Evolutionary conservation across 805 yeast species (phyloP), one percentile per base, ranked within the genome.

Genomic region (Candida pseudoglaebosa): DNA sequence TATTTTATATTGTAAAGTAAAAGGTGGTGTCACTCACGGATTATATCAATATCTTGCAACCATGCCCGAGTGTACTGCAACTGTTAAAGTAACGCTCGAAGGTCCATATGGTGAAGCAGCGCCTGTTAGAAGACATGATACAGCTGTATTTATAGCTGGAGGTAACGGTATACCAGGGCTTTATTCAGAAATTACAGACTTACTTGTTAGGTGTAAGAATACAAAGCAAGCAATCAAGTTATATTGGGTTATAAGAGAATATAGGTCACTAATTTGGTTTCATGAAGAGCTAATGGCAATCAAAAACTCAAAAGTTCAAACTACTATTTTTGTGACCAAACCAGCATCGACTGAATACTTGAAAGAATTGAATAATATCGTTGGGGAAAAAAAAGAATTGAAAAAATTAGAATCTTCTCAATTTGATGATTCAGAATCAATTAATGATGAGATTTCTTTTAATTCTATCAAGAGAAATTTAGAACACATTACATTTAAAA

Each of bases 181-280:
- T n/a, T 65, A 53, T 42, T 58, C 67, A 4, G 69, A 65, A 45
- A 65, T 59, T 1, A 36, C 26, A 14, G 52, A 52, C 12, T 38
- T 58, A 28, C 45, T 42, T 5, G 38, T 34, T 13, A 38, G 28
- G 3, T 18, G 15, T 69, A 48, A 54, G 54, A 38, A 49, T 9
- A 17, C 32, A 13, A 26, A 10, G 13, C 57, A 57, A 38, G 39
- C 46, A 17, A 39, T 66, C 28, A 71, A 75, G 40, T 66, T 85
- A 36, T 60, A 75, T 30, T 87, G 95, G 95, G 70, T 75, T n/a
- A 68, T 84, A 7, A 66, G 82, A 40, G 76, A 78, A 33, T 66
- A 70, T 46, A 60, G 61, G 29, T 71, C 80, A 5, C 52, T 84
- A 4, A 46, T 50, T 13, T 74, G 80, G 78, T 74, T 75, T 41